Conservation (phyloP, 164 flowering plant genomes). For the Stephania japonica region DNA sequence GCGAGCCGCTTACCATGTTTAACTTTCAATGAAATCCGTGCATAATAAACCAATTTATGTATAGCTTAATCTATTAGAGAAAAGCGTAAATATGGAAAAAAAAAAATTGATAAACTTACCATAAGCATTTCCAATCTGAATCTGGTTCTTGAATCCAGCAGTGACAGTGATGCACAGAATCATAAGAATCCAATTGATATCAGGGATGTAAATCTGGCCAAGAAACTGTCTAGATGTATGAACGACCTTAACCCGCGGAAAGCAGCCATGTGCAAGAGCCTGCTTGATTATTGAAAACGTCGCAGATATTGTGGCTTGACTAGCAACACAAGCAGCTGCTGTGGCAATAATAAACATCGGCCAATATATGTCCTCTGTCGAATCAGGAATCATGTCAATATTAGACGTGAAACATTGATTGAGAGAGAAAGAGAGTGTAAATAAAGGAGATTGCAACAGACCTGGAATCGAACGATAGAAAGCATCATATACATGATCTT, state of each 20-base stretch:
- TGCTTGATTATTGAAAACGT: constrained; percentile 91
- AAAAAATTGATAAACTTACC: constrained; percentile 35
- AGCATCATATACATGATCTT: constrained; percentile 57
- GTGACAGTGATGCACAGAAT: constrained; percentile 78
- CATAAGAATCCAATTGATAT: constrained; percentile 91
- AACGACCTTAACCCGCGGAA: constrained; percentile 84
- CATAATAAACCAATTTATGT: neutral
- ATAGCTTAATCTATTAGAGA: neutral
- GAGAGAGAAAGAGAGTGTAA: neutral
- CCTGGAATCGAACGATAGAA: constrained; percentile 96
- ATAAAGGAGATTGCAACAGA: constrained; percentile 17
- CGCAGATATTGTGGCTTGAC: constrained; percentile 88
- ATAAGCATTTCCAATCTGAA: constrained; percentile 87
- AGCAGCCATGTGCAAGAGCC: constrained; percentile 84
- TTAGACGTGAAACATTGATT: neutral
- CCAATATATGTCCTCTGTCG: constrained; percentile 79
- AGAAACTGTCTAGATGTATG: constrained; percentile 74
- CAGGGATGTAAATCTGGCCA: constrained; percentile 85
- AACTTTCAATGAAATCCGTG: neutral
- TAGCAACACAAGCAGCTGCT: constrained; percentile 80
- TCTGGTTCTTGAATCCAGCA: constrained; percentile 72
- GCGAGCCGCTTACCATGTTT: neutral
- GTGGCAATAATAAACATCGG: constrained; percentile 78
- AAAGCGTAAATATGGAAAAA: neutral
- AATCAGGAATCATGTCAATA: constrained; percentile 3